Conservation (phyloP, 148 eudicot genomes). For the Vaccinium macrocarpon region DNA sequence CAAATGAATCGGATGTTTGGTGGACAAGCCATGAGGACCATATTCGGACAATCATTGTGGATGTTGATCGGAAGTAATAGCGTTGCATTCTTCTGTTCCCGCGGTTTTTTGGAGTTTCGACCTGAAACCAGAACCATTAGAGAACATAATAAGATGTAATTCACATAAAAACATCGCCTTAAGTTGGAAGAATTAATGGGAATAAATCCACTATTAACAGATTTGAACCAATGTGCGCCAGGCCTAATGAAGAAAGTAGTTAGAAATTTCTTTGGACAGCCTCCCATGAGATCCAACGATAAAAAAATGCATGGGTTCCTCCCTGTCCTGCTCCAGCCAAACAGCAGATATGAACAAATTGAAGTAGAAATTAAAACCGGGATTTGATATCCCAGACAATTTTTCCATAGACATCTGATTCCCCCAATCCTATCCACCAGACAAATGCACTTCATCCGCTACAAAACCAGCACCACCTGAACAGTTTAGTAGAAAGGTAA, state of each 20-base stretch:
- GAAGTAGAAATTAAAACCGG: not conserved
- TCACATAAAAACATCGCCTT: not conserved
- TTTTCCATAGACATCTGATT: not conserved
- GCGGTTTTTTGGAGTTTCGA: slow-evolving; percentile 82
- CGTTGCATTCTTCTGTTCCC: slow-evolving; percentile 91
- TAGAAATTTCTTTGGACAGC: not conserved
- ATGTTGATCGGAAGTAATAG: slow-evolving; percentile 70
- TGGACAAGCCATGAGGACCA: slow-evolving; percentile 99
- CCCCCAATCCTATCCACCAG: not conserved
- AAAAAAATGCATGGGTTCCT: not conserved
- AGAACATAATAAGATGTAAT: not conserved
- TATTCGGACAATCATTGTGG: slow-evolving; percentile 74
- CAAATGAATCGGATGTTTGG: slow-evolving; percentile 57
- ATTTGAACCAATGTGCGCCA: not conserved
- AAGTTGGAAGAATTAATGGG: not conserved
- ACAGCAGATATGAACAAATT: not conserved
- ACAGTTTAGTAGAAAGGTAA: not conserved
- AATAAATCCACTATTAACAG: not conserved
- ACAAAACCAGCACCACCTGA: not conserved
- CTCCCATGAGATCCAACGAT: not conserved
- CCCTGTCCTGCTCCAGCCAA: not conserved
- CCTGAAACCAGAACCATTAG: slow-evolving; percentile 31
- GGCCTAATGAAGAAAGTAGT: not conserved
- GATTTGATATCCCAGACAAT: not conserved
- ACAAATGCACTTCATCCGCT: not conserved